phyloP scores from a whole-genome alignment of 257 asterid species.

The Linaria vulgaris region DNA sequence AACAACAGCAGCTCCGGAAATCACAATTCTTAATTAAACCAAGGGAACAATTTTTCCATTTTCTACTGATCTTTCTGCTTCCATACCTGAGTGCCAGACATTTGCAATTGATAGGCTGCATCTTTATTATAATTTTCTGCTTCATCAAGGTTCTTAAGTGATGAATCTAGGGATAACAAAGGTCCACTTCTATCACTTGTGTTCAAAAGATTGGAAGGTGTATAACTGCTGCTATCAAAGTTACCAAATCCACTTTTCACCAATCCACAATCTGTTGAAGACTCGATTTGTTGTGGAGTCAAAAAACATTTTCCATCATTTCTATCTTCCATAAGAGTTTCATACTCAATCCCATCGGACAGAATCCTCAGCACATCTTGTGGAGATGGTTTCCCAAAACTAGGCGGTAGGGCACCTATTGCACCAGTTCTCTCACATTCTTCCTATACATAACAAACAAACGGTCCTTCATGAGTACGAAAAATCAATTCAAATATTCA shows the following conservation, averaged over 20 bases:
- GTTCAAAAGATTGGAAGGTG: constrained; percentile 36
- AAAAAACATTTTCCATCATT: constrained; percentile 36
- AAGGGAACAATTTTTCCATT: neutral
- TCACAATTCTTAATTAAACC: constrained; percentile 5
- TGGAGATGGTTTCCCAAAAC: constrained; percentile 65
- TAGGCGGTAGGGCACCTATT: constrained; percentile 50
- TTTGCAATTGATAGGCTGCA: constrained; percentile 39
- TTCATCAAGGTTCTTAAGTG: constrained; percentile 38
- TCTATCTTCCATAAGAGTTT: constrained; percentile 43
- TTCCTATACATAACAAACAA: constrained; percentile 51
- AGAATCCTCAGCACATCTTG: constrained; percentile 68
- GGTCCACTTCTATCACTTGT: constrained; percentile 38
- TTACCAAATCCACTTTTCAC: constrained; percentile 34
- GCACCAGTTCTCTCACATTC: constrained; percentile 70
- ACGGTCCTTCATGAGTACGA: constrained; percentile 23
- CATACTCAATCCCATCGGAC: constrained; percentile 55
- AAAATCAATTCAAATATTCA: constrained; percentile 22
- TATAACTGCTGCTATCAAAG: constrained; percentile 32
- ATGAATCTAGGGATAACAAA: constrained; percentile 33
- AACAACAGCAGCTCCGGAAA: neutral
- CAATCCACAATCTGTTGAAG: constrained; percentile 35
- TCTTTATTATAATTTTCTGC: constrained; percentile 37
- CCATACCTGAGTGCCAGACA: constrained; percentile 30
- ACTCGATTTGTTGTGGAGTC: constrained; percentile 40
- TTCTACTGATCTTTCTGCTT: constrained; percentile 2